These are phyloP conservation scores for Austropuccinia psidii DNA, from an alignment of 1,284 basidiomycete genomes.

Conservation along the genomic window DNA sequence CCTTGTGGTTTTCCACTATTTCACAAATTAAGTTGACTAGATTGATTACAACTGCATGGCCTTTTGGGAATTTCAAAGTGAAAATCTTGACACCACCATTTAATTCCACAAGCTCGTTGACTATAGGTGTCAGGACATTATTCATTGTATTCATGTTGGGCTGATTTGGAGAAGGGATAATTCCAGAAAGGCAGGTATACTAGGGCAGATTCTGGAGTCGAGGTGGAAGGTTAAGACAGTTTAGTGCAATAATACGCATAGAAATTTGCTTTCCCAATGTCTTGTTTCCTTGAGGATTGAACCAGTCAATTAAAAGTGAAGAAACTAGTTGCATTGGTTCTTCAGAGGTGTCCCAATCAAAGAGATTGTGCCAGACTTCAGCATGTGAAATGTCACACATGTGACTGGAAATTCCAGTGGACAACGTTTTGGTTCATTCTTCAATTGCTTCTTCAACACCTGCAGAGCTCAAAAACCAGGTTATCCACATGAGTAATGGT, in stretches of 20 bases:
- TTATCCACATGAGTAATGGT: too few species aligned
- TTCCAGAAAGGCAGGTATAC: background rate
- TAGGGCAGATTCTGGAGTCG: background rate
- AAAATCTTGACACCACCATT: background rate
- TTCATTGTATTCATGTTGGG: background rate
- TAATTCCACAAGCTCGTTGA: background rate
- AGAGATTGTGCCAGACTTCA: too few species aligned
- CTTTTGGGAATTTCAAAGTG: background rate
- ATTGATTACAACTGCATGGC: background rate
- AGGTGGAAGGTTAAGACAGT: background rate
- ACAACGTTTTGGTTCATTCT: too few species aligned
- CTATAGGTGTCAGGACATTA: background rate
- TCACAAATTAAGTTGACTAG: background rate
- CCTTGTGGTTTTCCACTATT: background rate
- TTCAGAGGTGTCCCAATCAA: too few species aligned
- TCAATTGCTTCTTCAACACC: too few species aligned
- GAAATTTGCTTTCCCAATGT: constrained; percentile 21
- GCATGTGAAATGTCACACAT: too few species aligned
- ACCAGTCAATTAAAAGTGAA: constrained; percentile 26
- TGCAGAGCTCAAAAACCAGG: too few species aligned
- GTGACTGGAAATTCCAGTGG: too few species aligned
- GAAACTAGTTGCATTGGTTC: too few species aligned
- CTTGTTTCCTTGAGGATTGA: constrained; percentile 34
- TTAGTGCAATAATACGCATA: constrained; percentile 1
- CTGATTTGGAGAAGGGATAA: background rate